These are phyloP conservation scores for Fusarium caatingaense DNA, from an alignment of 2,329 filamentous ascomycete genomes.

Conservation along the genomic window DNA sequence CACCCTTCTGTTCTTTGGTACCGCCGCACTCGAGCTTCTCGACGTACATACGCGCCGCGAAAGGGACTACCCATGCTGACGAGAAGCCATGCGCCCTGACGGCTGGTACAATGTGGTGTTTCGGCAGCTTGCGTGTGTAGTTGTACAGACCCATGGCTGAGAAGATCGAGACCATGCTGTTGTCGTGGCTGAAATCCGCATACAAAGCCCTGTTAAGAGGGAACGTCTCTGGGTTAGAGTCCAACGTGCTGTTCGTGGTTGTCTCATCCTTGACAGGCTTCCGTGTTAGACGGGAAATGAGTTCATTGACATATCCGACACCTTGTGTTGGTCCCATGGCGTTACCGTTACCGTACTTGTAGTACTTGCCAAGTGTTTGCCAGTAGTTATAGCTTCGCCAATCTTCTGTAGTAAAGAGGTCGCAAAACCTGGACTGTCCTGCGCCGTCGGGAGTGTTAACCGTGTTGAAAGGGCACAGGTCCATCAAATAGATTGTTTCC, in stretches of 20 bases:
- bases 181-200: constrained; percentile 93
- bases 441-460: constrained; percentile 68
- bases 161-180: constrained; percentile 82
- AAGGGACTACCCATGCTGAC: constrained; percentile 83
- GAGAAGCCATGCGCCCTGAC: constrained; percentile 74
- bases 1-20: constrained; percentile 70
- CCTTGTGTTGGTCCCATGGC: constrained; percentile 85
- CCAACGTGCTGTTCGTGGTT: constrained; percentile 81
- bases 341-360: constrained; percentile 81
- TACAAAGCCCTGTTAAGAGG: constrained; percentile 77
- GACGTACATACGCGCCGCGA: constrained; percentile 83
- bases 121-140: constrained; percentile 65
- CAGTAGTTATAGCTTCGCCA: constrained; percentile 87
- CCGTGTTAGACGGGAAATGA: constrained; percentile 81
- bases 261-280: constrained; percentile 77
- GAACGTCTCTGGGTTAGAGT: constrained; percentile 75
- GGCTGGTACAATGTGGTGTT: constrained; percentile 61
- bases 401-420: constrained; percentile 77
- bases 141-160: constrained; percentile 84
- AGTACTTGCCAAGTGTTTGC: constrained; percentile 84
- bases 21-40: constrained; percentile 82
- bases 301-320: constrained; percentile 88
- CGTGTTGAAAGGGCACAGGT: constrained; percentile 87
- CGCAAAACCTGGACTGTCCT: constrained; percentile 76
- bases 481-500: constrained; percentile 82